Evolutionary conservation across 2,329 filamentous ascomycete species (phyloP), one percentile per base, ranked within the genome.

Genomic region (Diplodia sapinea): DNA sequence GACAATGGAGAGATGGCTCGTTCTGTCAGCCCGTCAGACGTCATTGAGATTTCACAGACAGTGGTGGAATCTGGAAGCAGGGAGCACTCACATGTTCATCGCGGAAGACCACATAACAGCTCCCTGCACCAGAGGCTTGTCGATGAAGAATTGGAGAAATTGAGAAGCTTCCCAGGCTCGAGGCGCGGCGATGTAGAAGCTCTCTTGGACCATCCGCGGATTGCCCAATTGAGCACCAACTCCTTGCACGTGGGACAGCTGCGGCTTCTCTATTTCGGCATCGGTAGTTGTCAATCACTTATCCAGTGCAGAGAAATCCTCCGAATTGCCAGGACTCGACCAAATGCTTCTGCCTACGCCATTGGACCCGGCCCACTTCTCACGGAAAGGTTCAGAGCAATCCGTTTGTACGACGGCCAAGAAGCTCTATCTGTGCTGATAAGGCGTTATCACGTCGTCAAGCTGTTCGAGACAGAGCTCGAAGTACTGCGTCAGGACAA

Each of bases 381-480:
- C 23, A 8, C 49, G 38, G 68, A 69, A 15, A 64, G 56, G 29
- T 40, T 63, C 54, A 49, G 31, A 15, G 65, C 67, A 38, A 69
- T 69, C 36, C 64, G 55, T 29, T 56, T 69, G 50, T 33, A 33
- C 7, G 56, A 56, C 49, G 31, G 57, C 20, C 20, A 66, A 43
- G 68, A 69, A 67, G 33, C 33, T 67, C 57, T 64, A 26, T 64
- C 55, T 55, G 51, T 50, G 15, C 56, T 69, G 11, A 13, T 33
- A 12, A 61, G 64, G 57, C 68, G 68, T 57, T 69, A 55, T 64
- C 68, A 69, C n/a, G 26, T 67, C 7, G 43, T 69, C 38, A 52
- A 67, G 20, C 31, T 69, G 6, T 69, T 64, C 36, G 49, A 65
- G 15, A 63, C 47, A 31, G 64, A 56, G 31, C 38, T 55, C 29